phyloP scores from a whole-genome alignment of 257 asterid genomes.

The Eucommia ulmoides region DNA sequence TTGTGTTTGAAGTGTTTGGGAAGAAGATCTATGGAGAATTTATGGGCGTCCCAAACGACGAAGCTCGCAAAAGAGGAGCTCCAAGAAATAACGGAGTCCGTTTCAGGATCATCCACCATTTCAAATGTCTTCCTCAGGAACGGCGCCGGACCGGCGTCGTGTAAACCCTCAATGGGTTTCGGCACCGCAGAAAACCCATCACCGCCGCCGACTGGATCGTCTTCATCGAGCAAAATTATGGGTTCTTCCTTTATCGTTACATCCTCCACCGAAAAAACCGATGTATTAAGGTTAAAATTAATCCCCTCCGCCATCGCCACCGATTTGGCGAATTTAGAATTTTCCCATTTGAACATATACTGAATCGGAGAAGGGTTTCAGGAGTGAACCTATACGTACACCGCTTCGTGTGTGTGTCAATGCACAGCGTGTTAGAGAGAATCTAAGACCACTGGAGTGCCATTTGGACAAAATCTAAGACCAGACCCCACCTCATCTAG shows the following conservation, averaged over 20 bases:
- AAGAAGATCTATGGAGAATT: constrained; percentile 53
- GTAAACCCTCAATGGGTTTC: constrained; percentile 46
- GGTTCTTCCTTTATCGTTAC: constrained; percentile 5
- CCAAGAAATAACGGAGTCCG: constrained; percentile 76
- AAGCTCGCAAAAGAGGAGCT: constrained; percentile 34
- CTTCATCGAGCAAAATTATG: no score
- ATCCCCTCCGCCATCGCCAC: no score
- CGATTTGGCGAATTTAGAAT: no score
- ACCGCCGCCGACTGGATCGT: neutral
- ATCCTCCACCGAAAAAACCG: constrained; percentile 2
- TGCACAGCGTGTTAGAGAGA: no score
- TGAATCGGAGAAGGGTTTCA: no score
- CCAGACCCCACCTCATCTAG: no score
- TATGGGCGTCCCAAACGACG: constrained; percentile 81
- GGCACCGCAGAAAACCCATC: constrained; percentile 7
- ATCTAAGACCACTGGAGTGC: no score
- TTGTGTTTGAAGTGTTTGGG: constrained; percentile 85
- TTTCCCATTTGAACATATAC: no score
- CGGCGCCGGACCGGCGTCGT: constrained; percentile 63
- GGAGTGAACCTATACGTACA: no score
- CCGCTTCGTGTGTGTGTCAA: no score
- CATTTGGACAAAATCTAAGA: no score
- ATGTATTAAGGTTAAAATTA: no score
- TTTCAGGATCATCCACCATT: constrained; percentile 76
- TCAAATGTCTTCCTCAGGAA: constrained; percentile 81